A percentile compares a stretch with the other conserved stretches of the same genome.
These are phyloP conservation scores for Sarocladiaceae sp. DNA, from an alignment of 2,329 filamentous ascomycete species.

Conservation along the genomic window DNA sequence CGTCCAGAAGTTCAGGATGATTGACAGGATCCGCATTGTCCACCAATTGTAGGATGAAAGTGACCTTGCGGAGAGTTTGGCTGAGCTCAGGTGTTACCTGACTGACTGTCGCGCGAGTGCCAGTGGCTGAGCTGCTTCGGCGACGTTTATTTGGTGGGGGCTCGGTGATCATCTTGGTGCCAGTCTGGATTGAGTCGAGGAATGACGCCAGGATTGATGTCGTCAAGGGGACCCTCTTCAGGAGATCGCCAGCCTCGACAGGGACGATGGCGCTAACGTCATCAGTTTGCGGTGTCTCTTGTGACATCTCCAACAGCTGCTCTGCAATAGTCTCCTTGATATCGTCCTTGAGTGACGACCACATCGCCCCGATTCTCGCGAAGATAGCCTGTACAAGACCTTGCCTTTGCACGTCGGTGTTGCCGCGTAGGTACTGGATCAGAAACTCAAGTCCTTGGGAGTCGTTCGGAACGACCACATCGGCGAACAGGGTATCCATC, in stretches of 20 bases:
- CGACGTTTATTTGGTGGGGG: slow-evolving; percentile 72
- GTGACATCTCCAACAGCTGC: slow-evolving; percentile 55
- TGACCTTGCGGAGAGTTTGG: slow-evolving; percentile 66
- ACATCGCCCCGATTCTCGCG: slow-evolving; percentile 62
- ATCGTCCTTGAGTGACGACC: slow-evolving; percentile 63
- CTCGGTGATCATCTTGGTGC: slow-evolving; percentile 65
- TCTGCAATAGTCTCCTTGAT: slow-evolving; percentile 53
- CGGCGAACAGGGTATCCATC: slow-evolving; percentile 39
- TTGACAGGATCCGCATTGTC: slow-evolving; percentile 71
- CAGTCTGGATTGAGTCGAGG: slow-evolving; percentile 65
- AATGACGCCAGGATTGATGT: slow-evolving; percentile 67
- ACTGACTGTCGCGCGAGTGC: slow-evolving; percentile 50
- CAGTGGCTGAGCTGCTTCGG: slow-evolving; percentile 68
- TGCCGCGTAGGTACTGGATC: slow-evolving; percentile 39
- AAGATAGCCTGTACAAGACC: slow-evolving; percentile 62
- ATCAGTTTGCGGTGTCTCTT: slow-evolving; percentile 31
- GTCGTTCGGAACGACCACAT: slow-evolving; percentile 49
- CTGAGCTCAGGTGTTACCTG: slow-evolving; percentile 61
- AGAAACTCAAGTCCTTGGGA: slow-evolving; percentile 43
- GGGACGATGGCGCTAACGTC: slow-evolving; percentile 30
- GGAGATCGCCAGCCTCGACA: slow-evolving; percentile 62
- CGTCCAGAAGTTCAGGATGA: slow-evolving; percentile 70
- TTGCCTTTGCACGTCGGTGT: slow-evolving; percentile 30
- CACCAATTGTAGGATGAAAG: slow-evolving; percentile 81
- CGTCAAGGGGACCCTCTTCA: slow-evolving; percentile 67